Evolutionary conservation across 768 basidiomycete genomes (phyloP), one percentile per base, ranked within the genome.

Genomic region (Agrocybe pediades): DNA sequence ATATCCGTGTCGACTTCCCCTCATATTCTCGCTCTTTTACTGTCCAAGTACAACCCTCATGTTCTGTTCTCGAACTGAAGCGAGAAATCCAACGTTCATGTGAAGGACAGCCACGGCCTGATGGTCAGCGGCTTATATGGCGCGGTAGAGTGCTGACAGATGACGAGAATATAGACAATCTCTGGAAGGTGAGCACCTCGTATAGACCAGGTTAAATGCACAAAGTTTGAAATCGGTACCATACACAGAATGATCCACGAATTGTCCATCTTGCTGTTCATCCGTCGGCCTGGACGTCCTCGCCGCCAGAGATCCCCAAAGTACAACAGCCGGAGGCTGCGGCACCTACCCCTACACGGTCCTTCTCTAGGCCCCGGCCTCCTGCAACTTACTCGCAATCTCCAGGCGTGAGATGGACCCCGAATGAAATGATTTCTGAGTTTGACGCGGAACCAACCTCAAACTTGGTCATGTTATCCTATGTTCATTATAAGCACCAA

Each of bases 71-170:
- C 27, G 79, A 88, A 62, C 74, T 91, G 54, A 92, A 92, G 72
- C 74, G 78, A 52, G 79, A 83, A 67, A 91, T 92, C 59, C 75
- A 71, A 51, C 69, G 66, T 16, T 65, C 71, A 20, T 92, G 90
- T 63, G 68, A 76, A 16, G 90, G 90, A 21, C 76, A 73, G 56
- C 90, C 90, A 40, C 76, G 71, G 39, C 75, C 81, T 16, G 82
- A 84, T n/a, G 87, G 89, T 17, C 90, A 92, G 68, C 77, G 87
- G 53, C 76, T 92, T 53, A 85, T 92, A 52, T 90, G 85, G 82
- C 78, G 83, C 62, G 90, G 90, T 19, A 81, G 90, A 42, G 76
- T 77, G 62, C 73, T 92, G 30, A 70, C 65, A 20, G 85, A 92
- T 69, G 74, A 76, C 43, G 88, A 91, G 74, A 80, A 74, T 61